Conservation (phyloP, 768 basidiomycete species). For the Lyophyllum shimeji region DNA sequence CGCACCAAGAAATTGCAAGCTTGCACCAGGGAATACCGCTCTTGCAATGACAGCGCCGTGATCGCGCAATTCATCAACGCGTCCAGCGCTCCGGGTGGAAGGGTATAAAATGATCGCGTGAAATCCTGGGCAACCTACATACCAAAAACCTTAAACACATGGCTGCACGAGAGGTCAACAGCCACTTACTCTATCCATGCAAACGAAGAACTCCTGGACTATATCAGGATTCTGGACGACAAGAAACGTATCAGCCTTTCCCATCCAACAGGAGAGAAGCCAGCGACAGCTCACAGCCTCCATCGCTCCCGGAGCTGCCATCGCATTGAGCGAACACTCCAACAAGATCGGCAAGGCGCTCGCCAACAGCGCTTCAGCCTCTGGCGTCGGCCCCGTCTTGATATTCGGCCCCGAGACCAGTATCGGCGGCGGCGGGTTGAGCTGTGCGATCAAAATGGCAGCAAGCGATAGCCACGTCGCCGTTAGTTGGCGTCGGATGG, state of each 20-base stretch:
- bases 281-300: slow-evolving; percentile 51
- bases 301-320: slow-evolving; percentile 65
- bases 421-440: slow-evolving; percentile 69
- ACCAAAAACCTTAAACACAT: background rate
- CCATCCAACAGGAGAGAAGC: background rate
- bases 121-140: slow-evolving; percentile 51
- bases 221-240: slow-evolving; percentile 80
- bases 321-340: slow-evolving; percentile 50
- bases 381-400: slow-evolving; percentile 50
- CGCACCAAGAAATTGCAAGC: slow-evolving; percentile 82
- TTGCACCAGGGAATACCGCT: slow-evolving; percentile 78
- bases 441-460: slow-evolving; percentile 75
- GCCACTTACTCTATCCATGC: slow-evolving; percentile 66
- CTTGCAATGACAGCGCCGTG: slow-evolving; percentile 65
- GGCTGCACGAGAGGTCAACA: background rate
- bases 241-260: background rate
- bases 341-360: slow-evolving; percentile 57
- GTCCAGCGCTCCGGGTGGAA: slow-evolving; percentile 60
- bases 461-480: slow-evolving; percentile 86
- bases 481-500: slow-evolving; percentile 68
- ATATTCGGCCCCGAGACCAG: slow-evolving; percentile 21
- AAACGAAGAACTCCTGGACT: slow-evolving; percentile 86
- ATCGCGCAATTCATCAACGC: slow-evolving; percentile 66
- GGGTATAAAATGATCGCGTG: slow-evolving; percentile 49
- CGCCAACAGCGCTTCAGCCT: slow-evolving; percentile 58